A percentile compares a stretch with the other conserved stretches of the same genome.
phyloP scores from a whole-genome alignment of 1,139 yeast species.

The Magnusiomyces suaveolens region DNA sequence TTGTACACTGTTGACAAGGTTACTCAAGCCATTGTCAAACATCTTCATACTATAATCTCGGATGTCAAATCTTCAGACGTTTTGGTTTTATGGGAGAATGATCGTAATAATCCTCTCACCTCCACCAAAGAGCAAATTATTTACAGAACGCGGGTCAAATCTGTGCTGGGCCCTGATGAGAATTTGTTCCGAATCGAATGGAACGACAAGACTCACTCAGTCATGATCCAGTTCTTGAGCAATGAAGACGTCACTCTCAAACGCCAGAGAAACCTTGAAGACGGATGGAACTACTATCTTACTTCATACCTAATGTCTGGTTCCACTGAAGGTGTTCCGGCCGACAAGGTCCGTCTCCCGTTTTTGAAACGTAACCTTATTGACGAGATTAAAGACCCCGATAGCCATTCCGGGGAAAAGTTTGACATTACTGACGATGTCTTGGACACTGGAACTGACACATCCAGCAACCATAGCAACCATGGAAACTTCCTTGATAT shows the following conservation, averaged over 20 bases:
- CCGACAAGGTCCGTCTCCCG: constrained; percentile 65
- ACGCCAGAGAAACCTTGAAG: constrained; percentile 66
- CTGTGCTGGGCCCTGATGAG: constrained; percentile 73
- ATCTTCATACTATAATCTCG: constrained; percentile 67
- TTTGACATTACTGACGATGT: constrained; percentile 13
- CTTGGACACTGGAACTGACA: constrained; percentile 30
- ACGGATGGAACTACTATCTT: constrained; percentile 83
- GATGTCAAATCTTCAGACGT: constrained; percentile 81
- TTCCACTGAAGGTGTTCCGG: constrained; percentile 95
- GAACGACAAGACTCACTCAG: constrained; percentile 44
- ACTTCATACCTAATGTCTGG: constrained; percentile 90
- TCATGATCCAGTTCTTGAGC: constrained; percentile 77
- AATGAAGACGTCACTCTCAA: constrained; percentile 79
- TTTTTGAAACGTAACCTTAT: constrained; percentile 45
- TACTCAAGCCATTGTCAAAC: constrained; percentile 80
- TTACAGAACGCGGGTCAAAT: constrained; percentile 80
- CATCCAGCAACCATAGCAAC: constrained; percentile 18
- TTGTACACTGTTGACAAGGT: constrained; percentile 90
- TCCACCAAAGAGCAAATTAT: constrained; percentile 82
- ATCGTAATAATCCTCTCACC: constrained; percentile 45
- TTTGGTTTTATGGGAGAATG: constrained; percentile 70
- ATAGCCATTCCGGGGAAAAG: constrained; percentile 19
- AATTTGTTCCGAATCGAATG: constrained; percentile 83
- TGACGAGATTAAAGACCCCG: constrained; percentile 19
- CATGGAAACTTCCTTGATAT: constrained; percentile 21